These are phyloP conservation scores for Pseudofabraea citricarpa DNA, from an alignment of 2,329 filamentous ascomycete genomes.

Conservation along the genomic window DNA sequence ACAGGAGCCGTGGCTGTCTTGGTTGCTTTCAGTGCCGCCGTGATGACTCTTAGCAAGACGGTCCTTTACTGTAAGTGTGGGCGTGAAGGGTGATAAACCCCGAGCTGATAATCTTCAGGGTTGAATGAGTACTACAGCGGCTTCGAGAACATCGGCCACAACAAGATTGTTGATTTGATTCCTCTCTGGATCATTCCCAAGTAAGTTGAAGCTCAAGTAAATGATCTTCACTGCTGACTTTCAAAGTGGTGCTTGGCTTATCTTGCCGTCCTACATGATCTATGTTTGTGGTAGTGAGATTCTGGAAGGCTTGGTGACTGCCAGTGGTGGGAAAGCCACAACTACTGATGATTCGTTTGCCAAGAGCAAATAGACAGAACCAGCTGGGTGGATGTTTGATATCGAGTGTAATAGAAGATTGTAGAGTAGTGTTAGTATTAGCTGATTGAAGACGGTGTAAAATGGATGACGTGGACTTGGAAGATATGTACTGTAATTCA, in stretches of 20 bases:
- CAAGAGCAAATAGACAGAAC: conserved; percentile 17
- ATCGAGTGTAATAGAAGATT: neutral
- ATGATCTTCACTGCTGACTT: conserved; percentile 13
- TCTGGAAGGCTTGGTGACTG: conserved; percentile 48
- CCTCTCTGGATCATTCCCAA: conserved; percentile 63
- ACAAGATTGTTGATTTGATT: conserved; percentile 45
- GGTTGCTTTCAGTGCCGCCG: conserved; percentile 51
- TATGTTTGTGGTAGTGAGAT: conserved; percentile 58
- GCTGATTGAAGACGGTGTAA: too few relatives aligned
- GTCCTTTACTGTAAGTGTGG: conserved; percentile 55
- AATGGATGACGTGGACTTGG: too few relatives aligned
- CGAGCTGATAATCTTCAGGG: conserved; percentile 32
- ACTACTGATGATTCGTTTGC: conserved; percentile 18
- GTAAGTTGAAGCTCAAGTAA: conserved; percentile 36
- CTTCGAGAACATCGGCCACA: conserved; percentile 60
- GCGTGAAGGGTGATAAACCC: neutral
- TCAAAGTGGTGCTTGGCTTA: conserved; percentile 57
- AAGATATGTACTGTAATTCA: too few relatives aligned
- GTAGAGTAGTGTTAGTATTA: too few relatives aligned
- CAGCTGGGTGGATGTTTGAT: neutral
- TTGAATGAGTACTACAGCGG: conserved; percentile 56
- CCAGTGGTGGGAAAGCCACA: conserved; percentile 25
- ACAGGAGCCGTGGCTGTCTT: conserved; percentile 50
- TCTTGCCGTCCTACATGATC: conserved; percentile 58
- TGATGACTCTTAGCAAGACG: conserved; percentile 66